Percentiles rank a stretch among this genome's conserved stretches.
Conservation (phyloP, 177 flowering plant species). For the Tripterygium wilfordii region DNA sequence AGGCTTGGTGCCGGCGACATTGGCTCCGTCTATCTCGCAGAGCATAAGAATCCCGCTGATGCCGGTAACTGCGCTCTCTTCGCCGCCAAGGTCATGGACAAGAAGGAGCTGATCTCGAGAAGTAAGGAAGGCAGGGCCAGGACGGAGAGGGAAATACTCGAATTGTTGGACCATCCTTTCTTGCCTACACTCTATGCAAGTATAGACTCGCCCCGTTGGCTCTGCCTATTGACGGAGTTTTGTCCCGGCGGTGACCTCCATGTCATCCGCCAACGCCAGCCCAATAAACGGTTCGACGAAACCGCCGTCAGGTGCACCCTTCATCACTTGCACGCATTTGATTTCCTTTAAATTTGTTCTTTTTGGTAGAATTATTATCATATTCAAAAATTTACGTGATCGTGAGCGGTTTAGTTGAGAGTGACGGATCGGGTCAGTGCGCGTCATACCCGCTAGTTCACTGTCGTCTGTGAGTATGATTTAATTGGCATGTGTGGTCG, state of each 20-base stretch:
- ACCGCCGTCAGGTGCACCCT: conserved; percentile 60
- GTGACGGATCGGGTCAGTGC: too few relatives aligned
- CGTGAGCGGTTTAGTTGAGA: too few relatives aligned
- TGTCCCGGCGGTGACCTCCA: conserved; percentile 99
- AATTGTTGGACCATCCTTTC: conserved; percentile 81
- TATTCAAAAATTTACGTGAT: too few relatives aligned
- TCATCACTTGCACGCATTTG: not conserved
- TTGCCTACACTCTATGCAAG: conserved; percentile 70
- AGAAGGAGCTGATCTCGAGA: conserved; percentile 59
- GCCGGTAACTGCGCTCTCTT: conserved; percentile 14
- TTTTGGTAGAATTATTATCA: not conserved
- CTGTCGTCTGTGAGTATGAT: too few relatives aligned
- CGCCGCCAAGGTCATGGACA: conserved; percentile 93
- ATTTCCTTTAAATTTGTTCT: not conserved
- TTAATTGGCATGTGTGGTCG: too few relatives aligned
- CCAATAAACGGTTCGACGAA: conserved; percentile 59
- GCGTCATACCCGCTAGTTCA: too few relatives aligned
- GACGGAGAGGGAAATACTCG: conserved; percentile 76
- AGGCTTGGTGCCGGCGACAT: conserved; percentile 91
- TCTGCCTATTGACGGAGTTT: conserved; percentile 77
- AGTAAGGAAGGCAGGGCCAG: conserved; percentile 75
- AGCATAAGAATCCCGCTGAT: conserved; percentile 33
- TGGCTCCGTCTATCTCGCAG: conserved; percentile 73
- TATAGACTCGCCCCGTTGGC: conserved; percentile 57
- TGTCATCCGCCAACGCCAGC: conserved; percentile 81